Percentiles rank a stretch among this genome's conserved stretches.
Conservation (phyloP, 768 basidiomycete species). For the Termitomyces sp. region DNA sequence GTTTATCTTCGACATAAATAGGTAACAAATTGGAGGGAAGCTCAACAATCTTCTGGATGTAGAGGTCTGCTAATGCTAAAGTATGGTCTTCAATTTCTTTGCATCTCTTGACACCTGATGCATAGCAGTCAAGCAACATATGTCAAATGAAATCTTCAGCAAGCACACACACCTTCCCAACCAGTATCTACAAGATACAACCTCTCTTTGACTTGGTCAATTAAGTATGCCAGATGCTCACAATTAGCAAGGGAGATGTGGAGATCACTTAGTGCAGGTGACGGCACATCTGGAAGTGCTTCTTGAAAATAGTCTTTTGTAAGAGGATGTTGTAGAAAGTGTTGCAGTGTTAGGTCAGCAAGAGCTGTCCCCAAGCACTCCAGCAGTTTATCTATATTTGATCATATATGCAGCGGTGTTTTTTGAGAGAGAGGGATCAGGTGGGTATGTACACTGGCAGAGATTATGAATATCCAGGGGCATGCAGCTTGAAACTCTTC, state of each 20-base stretch:
- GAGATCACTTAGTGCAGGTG: constrained; percentile 18
- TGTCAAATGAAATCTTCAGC: too few species aligned
- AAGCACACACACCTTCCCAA: constrained; percentile 1
- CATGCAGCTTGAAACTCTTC: neutral
- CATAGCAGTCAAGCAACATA: neutral
- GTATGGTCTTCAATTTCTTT: neutral
- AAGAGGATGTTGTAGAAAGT: constrained; percentile 19
- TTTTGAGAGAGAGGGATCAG: neutral
- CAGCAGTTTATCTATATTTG: neutral
- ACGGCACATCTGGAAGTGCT: constrained; percentile 6
- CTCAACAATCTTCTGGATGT: neutral
- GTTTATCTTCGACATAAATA: neutral
- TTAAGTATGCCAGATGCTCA: constrained; percentile 16
- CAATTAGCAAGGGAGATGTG: constrained; percentile 24
- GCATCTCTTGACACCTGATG: neutral
- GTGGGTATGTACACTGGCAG: neutral
- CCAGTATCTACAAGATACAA: constrained; percentile 17
- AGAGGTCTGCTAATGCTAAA: neutral
- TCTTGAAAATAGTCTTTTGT: constrained; percentile 9
- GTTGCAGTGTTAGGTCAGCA: constrained; percentile 20
- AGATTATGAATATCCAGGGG: neutral
- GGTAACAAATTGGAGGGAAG: neutral
- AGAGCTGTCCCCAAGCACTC: neutral
- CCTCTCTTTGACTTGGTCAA: constrained; percentile 6
- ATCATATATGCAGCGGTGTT: neutral